These are phyloP conservation scores for Exserohilum turcica DNA, from an alignment of 2,329 filamentous ascomycete genomes.

Conservation along the genomic window DNA sequence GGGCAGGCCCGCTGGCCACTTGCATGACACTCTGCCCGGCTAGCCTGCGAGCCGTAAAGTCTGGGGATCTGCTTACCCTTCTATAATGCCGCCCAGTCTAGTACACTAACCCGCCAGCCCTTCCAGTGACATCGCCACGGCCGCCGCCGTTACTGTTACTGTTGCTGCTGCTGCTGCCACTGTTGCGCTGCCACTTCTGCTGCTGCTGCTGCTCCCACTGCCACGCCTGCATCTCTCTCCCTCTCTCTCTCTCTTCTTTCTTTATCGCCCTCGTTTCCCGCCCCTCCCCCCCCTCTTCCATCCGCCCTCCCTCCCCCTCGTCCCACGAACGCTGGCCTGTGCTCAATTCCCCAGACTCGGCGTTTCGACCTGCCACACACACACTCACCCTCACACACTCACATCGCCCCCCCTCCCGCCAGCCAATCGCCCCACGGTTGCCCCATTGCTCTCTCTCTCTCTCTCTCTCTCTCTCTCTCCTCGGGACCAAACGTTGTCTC, in stretches of 20 bases:
- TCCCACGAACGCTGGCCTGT: conserved; percentile 23
- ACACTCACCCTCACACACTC: background rate
- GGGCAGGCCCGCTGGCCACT: conserved; percentile 30
- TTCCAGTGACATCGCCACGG: conserved; percentile 18
- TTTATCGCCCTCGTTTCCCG: background rate
- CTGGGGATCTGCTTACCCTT: conserved; percentile 40
- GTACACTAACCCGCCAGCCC: background rate
- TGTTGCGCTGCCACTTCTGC: conserved; percentile 8
- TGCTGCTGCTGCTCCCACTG: conserved; percentile 1
- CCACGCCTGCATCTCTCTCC: conserved; percentile 4
- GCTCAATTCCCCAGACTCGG: conserved; percentile 20
- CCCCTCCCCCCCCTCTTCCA: conserved; percentile 2
- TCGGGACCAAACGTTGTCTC: conserved; percentile 34
- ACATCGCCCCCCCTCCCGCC: conserved; percentile 28
- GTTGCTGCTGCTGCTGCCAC: conserved; percentile 4
- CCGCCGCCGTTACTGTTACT: too few relatives aligned
- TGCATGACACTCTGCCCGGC: conserved; percentile 30
- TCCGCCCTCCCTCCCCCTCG: background rate
- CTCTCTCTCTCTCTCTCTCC: background rate
- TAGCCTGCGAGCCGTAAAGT: conserved; percentile 30
- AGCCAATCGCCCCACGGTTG: conserved; percentile 37
- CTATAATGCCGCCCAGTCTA: conserved; percentile 18
- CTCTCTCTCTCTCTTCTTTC: too few relatives aligned
- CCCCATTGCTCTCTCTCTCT: conserved; percentile 27
- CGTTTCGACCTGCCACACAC: conserved; percentile 3